phyloP scores from a whole-genome alignment of 306 rosid species.

The Rosa persica region DNA sequence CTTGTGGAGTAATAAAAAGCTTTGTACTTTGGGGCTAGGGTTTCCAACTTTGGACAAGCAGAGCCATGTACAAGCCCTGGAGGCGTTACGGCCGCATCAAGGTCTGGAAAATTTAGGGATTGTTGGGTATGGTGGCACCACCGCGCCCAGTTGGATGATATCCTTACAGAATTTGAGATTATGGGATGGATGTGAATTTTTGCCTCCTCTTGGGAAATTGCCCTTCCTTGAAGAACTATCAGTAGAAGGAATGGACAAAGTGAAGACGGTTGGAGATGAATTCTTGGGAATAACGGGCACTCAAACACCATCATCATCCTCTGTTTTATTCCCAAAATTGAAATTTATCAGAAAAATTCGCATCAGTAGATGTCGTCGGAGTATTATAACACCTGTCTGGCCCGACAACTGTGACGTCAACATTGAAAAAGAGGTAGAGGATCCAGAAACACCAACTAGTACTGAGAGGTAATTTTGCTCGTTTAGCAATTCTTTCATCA shows the following conservation, averaged over 20 bases:
- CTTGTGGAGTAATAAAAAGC: neutral
- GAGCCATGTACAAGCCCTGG: neutral
- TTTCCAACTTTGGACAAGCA: neutral
- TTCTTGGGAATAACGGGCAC: neutral
- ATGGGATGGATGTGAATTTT: neutral
- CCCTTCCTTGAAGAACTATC: neutral
- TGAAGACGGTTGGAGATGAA: slow-evolving; percentile 17
- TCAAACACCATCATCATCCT: neutral
- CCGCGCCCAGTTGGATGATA: slow-evolving; percentile 8
- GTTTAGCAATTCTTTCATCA: too few species aligned
- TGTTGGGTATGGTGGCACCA: neutral
- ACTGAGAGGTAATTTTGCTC: neutral
- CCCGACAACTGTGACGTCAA: neutral
- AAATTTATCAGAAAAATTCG: neutral
- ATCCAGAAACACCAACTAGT: neutral
- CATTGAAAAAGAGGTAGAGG: neutral
- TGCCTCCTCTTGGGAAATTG: slow-evolving; percentile 10
- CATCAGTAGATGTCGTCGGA: neutral
- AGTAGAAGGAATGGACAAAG: neutral
- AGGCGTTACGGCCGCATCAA: slow-evolving; percentile 17
- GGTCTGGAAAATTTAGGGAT: too few species aligned
- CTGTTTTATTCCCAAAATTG: neutral
- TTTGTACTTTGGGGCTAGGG: fast-evolving
- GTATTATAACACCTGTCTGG: neutral
- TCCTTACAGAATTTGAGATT: neutral